phyloP scores from a whole-genome alignment of 2,329 filamentous ascomycete species.

The Sporothrix sp. region DNA sequence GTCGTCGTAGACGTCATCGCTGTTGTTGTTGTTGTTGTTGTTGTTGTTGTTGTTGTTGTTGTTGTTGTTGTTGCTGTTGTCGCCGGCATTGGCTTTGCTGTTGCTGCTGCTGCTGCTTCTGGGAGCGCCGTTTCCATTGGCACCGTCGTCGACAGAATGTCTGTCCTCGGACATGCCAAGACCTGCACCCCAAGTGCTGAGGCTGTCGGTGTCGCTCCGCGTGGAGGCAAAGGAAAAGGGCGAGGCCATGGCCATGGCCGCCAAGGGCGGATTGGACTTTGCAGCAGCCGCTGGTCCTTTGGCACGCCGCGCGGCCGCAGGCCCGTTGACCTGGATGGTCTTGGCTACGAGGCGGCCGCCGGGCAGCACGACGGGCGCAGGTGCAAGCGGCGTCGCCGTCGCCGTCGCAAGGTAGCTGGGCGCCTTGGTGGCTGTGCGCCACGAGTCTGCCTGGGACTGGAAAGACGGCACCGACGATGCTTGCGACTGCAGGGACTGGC shows the following conservation, averaged over 20 bases:
- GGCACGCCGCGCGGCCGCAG: neutral
- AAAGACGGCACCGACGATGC: constrained; percentile 4
- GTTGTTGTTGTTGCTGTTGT: neutral
- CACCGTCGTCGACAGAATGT: neutral
- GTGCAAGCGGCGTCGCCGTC: constrained; percentile 5
- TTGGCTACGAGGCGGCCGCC: constrained; percentile 13
- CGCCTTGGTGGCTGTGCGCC: constrained; percentile 24
- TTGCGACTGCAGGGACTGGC: constrained; percentile 27
- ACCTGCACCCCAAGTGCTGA: neutral
- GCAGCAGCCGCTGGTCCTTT: neutral
- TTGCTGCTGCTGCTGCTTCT: neutral
- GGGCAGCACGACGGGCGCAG: constrained; percentile 4
- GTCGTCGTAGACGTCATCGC: neutral
- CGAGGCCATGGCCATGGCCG: neutral
- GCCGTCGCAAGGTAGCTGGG: constrained; percentile 19
- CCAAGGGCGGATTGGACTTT: neutral
- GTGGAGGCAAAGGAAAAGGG: neutral
- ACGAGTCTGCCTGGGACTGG: constrained; percentile 8
- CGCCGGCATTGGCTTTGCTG: neutral
- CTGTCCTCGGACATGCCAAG: constrained; percentile 1
- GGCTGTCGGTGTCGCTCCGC: neutral
- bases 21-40: neutral
- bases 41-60: no score
- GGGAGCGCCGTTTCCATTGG: neutral
- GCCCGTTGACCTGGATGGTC: constrained; percentile 8